A percentile compares a stretch with the other conserved stretches of the same genome.
phyloP scores from a whole-genome alignment of 148 eudicot genomes.

The Fagopyrum esculentum region DNA sequence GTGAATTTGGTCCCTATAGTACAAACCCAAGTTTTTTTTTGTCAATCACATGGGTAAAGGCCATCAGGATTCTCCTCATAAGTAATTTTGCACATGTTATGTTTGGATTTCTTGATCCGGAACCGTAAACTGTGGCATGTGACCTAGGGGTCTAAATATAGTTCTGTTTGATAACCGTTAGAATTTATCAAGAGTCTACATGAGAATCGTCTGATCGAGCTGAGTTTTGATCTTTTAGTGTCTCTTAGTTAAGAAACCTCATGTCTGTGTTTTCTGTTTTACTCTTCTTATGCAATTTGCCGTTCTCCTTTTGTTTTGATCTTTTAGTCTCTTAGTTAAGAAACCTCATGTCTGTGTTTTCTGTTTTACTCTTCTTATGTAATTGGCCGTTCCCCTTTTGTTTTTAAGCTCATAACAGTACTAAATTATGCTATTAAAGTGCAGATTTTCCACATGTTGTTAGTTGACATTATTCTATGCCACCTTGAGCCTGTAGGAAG shows the following conservation, averaged over 20 bases:
- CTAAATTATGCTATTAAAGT: not conserved
- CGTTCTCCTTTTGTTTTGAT: too few species aligned
- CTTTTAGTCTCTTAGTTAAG: too few species aligned
- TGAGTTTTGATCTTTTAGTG: not conserved
- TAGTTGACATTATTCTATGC: not conserved
- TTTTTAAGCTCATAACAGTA: not conserved
- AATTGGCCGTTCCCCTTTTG: not conserved
- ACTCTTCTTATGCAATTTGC: too few species aligned
- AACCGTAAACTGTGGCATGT: not conserved
- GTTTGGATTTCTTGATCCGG: conserved; percentile 9
- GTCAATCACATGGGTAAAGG: not conserved
- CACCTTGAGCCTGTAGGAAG: too few species aligned
- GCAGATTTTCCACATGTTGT: not conserved
- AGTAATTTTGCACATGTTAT: conserved; percentile 9
- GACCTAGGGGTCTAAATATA: not conserved
- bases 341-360: too few species aligned
- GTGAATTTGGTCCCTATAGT: not conserved
- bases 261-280: not conserved
- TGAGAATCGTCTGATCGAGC: conserved; percentile 6
- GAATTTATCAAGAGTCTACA: conserved; percentile 4
- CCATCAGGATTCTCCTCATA: not conserved
- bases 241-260: not conserved
- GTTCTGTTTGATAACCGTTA: not conserved
- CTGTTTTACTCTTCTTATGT: not conserved
- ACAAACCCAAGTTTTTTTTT: not conserved